phyloP scores from a whole-genome alignment of 2,329 filamentous ascomycete species.

The Pestalotiopsis sp. region DNA sequence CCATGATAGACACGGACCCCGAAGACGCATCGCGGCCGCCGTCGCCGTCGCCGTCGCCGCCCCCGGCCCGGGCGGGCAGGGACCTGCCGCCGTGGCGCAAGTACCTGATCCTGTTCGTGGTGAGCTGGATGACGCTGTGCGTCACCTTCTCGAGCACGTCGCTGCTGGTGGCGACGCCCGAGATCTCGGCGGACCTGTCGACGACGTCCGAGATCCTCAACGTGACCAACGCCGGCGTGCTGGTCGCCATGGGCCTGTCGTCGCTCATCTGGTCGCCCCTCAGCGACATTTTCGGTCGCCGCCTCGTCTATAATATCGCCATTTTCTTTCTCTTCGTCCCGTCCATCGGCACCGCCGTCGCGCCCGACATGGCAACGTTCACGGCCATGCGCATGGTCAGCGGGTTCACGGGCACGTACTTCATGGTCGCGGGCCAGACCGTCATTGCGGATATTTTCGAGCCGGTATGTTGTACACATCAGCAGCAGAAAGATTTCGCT shows the following conservation, averaged over 20 bases:
- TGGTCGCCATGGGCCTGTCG: constrained; percentile 40
- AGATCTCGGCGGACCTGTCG: constrained; percentile 9
- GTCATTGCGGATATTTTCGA: constrained; percentile 40
- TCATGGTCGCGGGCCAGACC: constrained; percentile 41
- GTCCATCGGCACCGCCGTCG: constrained; percentile 33
- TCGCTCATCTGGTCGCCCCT: constrained; percentile 38
- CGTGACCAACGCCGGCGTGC: constrained; percentile 37
- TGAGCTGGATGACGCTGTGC: constrained; percentile 25
- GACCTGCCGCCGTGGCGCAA: constrained; percentile 20
- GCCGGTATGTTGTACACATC: constrained; percentile 25
- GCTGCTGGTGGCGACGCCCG: constrained; percentile 6
- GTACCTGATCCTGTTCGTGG: constrained; percentile 20
- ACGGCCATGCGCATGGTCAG: constrained; percentile 36
- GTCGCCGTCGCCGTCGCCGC: neutral
- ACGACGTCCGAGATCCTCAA: constrained; percentile 31
- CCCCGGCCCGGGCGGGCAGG: neutral
- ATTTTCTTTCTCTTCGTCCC: constrained; percentile 34
- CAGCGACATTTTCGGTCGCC: constrained; percentile 31
- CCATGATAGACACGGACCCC: neutral
- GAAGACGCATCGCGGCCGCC: neutral
- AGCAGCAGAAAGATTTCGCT: neutral
- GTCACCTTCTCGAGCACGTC: constrained; percentile 11
- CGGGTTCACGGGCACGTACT: constrained; percentile 38
- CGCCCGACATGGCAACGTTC: constrained; percentile 35
- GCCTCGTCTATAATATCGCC: constrained; percentile 34